These are phyloP conservation scores for Ascocoryne sarcoides DNA, from an alignment of 2,329 filamentous ascomycete genomes.

Conservation along the genomic window DNA sequence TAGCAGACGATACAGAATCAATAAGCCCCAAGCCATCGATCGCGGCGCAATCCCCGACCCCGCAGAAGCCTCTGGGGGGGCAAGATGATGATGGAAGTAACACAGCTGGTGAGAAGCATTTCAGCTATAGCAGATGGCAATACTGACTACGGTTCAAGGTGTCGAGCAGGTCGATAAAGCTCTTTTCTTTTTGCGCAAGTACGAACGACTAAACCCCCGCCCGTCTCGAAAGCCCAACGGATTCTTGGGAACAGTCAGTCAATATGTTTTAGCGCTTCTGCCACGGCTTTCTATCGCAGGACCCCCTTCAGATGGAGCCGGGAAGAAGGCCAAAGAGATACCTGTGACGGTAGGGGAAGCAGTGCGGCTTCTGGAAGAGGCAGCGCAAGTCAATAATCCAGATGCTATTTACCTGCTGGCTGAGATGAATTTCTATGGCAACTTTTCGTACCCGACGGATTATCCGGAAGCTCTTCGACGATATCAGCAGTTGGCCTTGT, in stretches of 20 bases:
- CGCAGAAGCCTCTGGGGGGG: slow-evolving; percentile 21
- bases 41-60: slow-evolving; percentile 18
- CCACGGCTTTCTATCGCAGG: slow-evolving; percentile 57
- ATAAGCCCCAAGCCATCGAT: slow-evolving; percentile 22
- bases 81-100: slow-evolving; percentile 14
- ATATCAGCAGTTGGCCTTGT: slow-evolving; percentile 68
- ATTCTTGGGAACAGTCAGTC: slow-evolving; percentile 44
- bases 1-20: slow-evolving; percentile 14
- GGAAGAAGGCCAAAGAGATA: slow-evolving; percentile 8
- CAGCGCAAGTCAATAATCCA: slow-evolving; percentile 48
- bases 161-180: slow-evolving; percentile 30
- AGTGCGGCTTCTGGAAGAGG: slow-evolving; percentile 48
- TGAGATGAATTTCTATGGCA: slow-evolving; percentile 95
- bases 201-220: slow-evolving; percentile 24
- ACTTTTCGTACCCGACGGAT: slow-evolving; percentile 78
- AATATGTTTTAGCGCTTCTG: slow-evolving; percentile 56
- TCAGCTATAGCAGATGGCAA: too few species aligned
- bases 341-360: slow-evolving; percentile 41
- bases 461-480: slow-evolving; percentile 70
- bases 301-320: slow-evolving; percentile 34
- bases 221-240: slow-evolving; percentile 43
- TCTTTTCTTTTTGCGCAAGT: slow-evolving; percentile 26
- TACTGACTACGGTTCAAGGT: too few species aligned
- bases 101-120: slow-evolving; percentile 19
- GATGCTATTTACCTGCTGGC: slow-evolving; percentile 86